Evolutionary conservation across 108 stramenopile species (phyloP), one percentile per base, ranked within the genome.

Genomic region (Licmophora abbreviata): DNA sequence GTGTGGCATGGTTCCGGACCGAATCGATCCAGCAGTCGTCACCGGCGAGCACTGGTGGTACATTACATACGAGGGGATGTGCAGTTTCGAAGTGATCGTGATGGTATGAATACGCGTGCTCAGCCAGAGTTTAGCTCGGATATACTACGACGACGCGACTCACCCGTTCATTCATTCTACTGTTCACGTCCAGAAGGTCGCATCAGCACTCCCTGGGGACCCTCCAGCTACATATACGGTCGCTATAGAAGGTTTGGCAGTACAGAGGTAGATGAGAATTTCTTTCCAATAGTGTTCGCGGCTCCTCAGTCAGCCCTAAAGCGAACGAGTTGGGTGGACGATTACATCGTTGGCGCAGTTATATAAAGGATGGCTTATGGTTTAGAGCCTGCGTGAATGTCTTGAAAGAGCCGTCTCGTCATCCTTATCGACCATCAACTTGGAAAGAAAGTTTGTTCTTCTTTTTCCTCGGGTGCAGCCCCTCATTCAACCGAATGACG

Each of bases 161-260:
- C 12, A 11, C 34, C 12, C 12, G 12, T 12, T 35, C 11, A 11
- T 35, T 12, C 34, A 11, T 11, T 35, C 34, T 14, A 14, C 11
- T 35, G 9, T 12, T 35, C 12, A 11, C 34, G 11, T 35, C 12
- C 12, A 11, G 9, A 35, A 11, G 34, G 12, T 11, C 12, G 11
- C 34, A 9, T 35, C 12, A 12, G 34, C 12, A 44, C 51, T 9
- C 34, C 30, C 12, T 52, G 26, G 26, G 51, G 51, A 12, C 6
- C 6, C 4, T 7, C 51, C 7, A 36, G 15, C 14, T 81, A 78
- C 43, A 81, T 81, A 22, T 81, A 81, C 50, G 73, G 77, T 18
- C 33, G 77, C 26, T 81, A 81, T 43, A 45, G 48, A 38, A 7
- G 44, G 14, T 43, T 27, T 14, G 48, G 52, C 7, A 27, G 26